Evolutionary conservation across 1,284 basidiomycete genomes (phyloP).

Genomic region (Boletus sp.): DNA sequence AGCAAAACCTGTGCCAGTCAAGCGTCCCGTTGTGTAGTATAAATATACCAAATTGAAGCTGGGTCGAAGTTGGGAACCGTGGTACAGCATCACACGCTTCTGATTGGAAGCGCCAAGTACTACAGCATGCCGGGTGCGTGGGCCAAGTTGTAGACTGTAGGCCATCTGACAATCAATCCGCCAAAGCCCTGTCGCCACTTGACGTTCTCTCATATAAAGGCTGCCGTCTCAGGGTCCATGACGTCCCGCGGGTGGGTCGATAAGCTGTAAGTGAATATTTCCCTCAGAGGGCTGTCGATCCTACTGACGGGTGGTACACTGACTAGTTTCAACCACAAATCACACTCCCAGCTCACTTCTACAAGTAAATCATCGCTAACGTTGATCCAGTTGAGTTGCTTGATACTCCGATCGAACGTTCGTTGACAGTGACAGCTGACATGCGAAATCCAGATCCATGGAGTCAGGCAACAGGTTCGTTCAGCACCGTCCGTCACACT

Average conservation of each 20-base stretch:
- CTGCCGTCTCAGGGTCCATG: neutral
- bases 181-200: too few relatives aligned
- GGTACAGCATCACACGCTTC: neutral
- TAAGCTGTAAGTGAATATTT: conserved; percentile 16
- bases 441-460: conserved; percentile 8
- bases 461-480: conserved; percentile 7
- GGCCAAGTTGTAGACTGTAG: too few relatives aligned
- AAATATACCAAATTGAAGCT: too few relatives aligned
- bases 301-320: neutral
- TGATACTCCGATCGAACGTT: neutral
- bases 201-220: too few relatives aligned
- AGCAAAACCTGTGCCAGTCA: too few relatives aligned
- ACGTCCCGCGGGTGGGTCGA: conserved; percentile 14
- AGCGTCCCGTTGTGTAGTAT: too few relatives aligned
- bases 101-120: too few relatives aligned
- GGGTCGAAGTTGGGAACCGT: too few relatives aligned
- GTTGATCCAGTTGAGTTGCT: conserved; percentile 17
- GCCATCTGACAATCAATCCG: too few relatives aligned
- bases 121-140: too few relatives aligned
- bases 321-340: neutral
- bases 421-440: conserved; percentile 2
- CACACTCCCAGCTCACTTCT: neutral
- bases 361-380: conserved; percentile 3
- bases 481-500: neutral
- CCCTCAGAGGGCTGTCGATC: neutral